Evolutionary conservation across 805 yeast species (phyloP).

Genomic region (Yamadazyma sp.): DNA sequence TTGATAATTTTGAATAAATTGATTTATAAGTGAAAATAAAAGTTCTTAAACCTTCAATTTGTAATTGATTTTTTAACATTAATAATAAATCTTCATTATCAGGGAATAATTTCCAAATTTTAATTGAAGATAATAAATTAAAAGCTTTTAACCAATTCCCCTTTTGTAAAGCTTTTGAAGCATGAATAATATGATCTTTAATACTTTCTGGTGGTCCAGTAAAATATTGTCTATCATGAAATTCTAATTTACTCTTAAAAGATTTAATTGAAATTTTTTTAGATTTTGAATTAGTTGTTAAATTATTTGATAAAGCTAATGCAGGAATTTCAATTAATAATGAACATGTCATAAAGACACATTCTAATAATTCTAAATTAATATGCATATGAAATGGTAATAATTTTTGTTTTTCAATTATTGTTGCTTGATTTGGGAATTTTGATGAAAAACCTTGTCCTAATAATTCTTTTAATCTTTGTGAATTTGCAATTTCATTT

Average conservation of each 20-base stretch:
- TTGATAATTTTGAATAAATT: conserved; percentile 70
- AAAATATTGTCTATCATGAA: conserved; percentile 90
- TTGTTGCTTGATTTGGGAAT: conserved; percentile 52
- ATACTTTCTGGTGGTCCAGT: conserved; percentile 98
- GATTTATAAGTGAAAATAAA: conserved; percentile 81
- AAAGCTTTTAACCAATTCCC: conserved; percentile 88
- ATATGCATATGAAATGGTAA: conserved; percentile 98
- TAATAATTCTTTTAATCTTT: conserved; percentile 83
- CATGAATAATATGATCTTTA: conserved; percentile 88
- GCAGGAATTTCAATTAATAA: conserved; percentile 89
- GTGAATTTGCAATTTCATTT: conserved; percentile 82
- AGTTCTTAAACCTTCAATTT: conserved; percentile 89
- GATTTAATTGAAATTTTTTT: conserved; percentile 63
- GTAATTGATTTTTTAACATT: conserved; percentile 77
- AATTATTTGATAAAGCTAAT: conserved; percentile 68
- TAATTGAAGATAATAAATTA: conserved; percentile 68
- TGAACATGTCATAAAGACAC: conserved; percentile 87
- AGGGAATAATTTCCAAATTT: conserved; percentile 82
- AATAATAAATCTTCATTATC: conserved; percentile 62
- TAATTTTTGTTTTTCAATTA: conserved; percentile 72
- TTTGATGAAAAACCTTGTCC: conserved; percentile 85
- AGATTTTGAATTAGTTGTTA: conserved; percentile 60
- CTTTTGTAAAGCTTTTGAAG: conserved; percentile 80
- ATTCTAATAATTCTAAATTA: conserved; percentile 90
- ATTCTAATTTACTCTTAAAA: conserved; percentile 86